Evolutionary conservation across 768 basidiomycete genomes (phyloP).

Genomic region (Hypsizygus marmoreus): DNA sequence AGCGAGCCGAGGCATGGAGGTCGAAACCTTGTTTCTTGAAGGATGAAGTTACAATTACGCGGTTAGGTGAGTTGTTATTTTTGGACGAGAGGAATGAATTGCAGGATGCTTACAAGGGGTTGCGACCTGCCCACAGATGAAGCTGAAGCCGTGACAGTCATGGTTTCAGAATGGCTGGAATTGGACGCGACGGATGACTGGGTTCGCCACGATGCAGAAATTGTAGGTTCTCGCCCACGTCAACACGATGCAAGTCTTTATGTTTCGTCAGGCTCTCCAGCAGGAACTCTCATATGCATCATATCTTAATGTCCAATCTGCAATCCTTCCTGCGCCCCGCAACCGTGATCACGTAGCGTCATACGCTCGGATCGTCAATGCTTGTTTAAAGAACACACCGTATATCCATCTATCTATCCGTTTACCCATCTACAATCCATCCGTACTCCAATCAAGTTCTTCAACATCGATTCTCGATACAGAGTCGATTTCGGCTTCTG

Average conservation of each 20-base stretch:
- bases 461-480: conserved; percentile 23
- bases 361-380: conserved; percentile 88
- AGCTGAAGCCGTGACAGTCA: conserved; percentile 66
- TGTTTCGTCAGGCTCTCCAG: conserved; percentile 68
- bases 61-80: conserved; percentile 62
- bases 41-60: conserved; percentile 88
- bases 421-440: conserved; percentile 80
- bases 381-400: conserved; percentile 68
- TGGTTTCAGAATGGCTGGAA: conserved; percentile 94
- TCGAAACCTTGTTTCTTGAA: conserved; percentile 72
- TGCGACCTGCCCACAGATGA: conserved; percentile 77
- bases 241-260: not conserved
- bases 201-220: conserved; percentile 94
- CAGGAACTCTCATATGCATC: conserved; percentile 93
- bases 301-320: conserved; percentile 84
- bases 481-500: conserved; percentile 7
- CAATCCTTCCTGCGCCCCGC: conserved; percentile 87
- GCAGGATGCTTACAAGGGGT: not conserved
- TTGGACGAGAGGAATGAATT: not conserved
- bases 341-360: conserved; percentile 84
- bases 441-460: conserved; percentile 48
- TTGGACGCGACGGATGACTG: conserved; percentile 92
- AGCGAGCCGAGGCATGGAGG: conserved; percentile 85
- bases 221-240: conserved; percentile 53
- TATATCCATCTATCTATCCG: conserved; percentile 82